phyloP scores from a whole-genome alignment of 164 flowering plant genomes.

The Liquidambar formosana region DNA sequence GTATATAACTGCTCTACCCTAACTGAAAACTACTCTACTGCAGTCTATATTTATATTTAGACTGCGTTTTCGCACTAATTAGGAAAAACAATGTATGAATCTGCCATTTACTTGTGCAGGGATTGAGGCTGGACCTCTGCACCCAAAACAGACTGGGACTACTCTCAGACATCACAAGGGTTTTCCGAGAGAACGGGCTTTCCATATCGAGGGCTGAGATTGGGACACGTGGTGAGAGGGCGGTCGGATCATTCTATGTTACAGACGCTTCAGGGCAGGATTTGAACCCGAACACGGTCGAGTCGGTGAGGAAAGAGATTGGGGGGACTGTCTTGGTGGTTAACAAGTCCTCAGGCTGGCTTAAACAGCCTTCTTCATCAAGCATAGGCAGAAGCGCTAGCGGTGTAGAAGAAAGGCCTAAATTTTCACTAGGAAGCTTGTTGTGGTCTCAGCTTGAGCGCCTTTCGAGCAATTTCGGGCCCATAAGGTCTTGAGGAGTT shows the following conservation, averaged over 20 bases:
- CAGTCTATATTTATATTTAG: no score
- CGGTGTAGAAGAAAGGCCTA: slow-evolving; percentile 35
- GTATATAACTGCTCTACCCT: neutral
- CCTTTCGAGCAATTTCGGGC: slow-evolving; percentile 61
- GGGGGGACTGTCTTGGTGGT: slow-evolving; percentile 46
- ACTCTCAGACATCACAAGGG: slow-evolving; percentile 76
- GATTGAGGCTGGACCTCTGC: slow-evolving; percentile 68
- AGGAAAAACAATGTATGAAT: no score
- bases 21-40: no score
- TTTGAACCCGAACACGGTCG: slow-evolving; percentile 41
- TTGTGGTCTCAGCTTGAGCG: slow-evolving; percentile 81
- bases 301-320: slow-evolving; percentile 53
- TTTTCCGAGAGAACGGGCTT: slow-evolving; percentile 76
- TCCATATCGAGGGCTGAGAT: slow-evolving; percentile 69
- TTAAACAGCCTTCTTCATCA: slow-evolving; percentile 11
- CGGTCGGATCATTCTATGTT: slow-evolving; percentile 68
- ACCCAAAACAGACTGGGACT: slow-evolving; percentile 61
- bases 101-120: slow-evolving; percentile 52
- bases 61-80: no score
- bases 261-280: slow-evolving; percentile 61
- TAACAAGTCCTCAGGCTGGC: slow-evolving; percentile 26
- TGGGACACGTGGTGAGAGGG: slow-evolving; percentile 51
- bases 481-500: slow-evolving; percentile 39
- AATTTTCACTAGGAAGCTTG: slow-evolving; percentile 59
- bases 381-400: slow-evolving; percentile 11